phyloP scores from a whole-genome alignment of 805 yeast genomes.

The Starmerella riodocensis region DNA sequence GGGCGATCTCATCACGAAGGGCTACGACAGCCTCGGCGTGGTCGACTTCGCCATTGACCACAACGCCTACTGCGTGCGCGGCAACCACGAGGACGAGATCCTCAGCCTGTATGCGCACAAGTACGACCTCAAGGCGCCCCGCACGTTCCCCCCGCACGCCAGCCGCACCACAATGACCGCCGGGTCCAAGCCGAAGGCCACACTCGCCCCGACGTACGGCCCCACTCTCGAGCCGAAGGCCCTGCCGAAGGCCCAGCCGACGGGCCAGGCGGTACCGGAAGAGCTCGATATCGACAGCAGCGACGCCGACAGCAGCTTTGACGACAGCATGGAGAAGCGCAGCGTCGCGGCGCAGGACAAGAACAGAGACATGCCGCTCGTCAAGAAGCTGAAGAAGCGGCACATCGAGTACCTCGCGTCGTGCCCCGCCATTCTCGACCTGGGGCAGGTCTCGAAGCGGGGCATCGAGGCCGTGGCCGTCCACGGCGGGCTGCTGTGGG shows the following conservation, averaged over 20 bases:
- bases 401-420: constrained; percentile 48
- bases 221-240: constrained; percentile 2
- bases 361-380: constrained; percentile 32
- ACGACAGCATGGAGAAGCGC: neutral
- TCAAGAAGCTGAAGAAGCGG: constrained; percentile 41
- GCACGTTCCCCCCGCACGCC: constrained; percentile 22
- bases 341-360: neutral
- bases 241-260: neutral
- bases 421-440: constrained; percentile 49
- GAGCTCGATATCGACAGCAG: too few relatives aligned
- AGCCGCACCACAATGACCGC: constrained; percentile 15
- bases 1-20: constrained; percentile 82
- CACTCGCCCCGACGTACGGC: constrained; percentile 16
- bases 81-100: constrained; percentile 75
- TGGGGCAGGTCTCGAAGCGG: constrained; percentile 42
- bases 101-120: constrained; percentile 49
- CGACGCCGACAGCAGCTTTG: neutral
- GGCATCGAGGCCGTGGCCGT: constrained; percentile 44
- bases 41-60: constrained; percentile 49
- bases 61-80: constrained; percentile 61
- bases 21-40: constrained; percentile 59
- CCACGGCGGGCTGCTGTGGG: constrained; percentile 75
- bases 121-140: constrained; percentile 34
- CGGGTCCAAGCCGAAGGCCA: constrained; percentile 14
- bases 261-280: neutral